Conservation (phyloP, 2,329 filamentous ascomycete species). For the Acrocalymma vagum region DNA sequence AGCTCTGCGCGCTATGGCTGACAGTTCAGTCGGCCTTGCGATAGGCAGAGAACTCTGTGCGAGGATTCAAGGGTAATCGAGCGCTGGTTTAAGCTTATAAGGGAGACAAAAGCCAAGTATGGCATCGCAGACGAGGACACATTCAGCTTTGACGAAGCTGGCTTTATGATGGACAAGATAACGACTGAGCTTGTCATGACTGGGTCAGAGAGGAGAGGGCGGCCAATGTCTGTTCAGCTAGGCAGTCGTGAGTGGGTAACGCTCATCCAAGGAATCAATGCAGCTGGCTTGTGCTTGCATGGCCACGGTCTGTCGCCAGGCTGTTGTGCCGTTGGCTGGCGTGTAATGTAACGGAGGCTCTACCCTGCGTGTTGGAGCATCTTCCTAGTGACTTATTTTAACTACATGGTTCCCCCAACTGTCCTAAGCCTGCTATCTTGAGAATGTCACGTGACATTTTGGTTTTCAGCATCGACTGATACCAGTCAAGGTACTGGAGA, state of each 20-base stretch:
- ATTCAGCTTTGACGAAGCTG: constrained; percentile 30
- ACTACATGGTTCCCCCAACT: too few relatives aligned
- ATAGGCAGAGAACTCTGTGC: constrained; percentile 8
- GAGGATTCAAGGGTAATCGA: constrained; percentile 16
- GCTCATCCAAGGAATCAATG: constrained; percentile 18
- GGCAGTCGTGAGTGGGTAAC: constrained; percentile 16
- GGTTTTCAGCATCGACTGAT: too few relatives aligned
- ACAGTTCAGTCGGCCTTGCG: constrained; percentile 23
- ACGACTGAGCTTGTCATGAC: too few relatives aligned
- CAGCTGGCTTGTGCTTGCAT: too few relatives aligned
- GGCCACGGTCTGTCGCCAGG: too few relatives aligned
- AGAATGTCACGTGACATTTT: too few relatives aligned
- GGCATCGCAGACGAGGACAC: constrained; percentile 9
- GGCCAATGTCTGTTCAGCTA: constrained; percentile 12
- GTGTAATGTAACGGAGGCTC: too few relatives aligned
- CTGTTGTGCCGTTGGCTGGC: too few relatives aligned
- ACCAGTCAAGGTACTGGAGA: too few relatives aligned
- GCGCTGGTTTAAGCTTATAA: constrained; percentile 19
- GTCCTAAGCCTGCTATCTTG: too few relatives aligned
- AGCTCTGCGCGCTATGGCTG: constrained; percentile 22
- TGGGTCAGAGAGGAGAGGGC: constrained; percentile 6
- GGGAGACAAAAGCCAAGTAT: constrained; percentile 13
- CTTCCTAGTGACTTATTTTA: too few relatives aligned
- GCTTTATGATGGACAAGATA: constrained; percentile 27
- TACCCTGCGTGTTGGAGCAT: too few relatives aligned